Percentiles rank a stretch among this genome's conserved stretches.
These are phyloP conservation scores for Coniochaeta hoffmannii DNA, from an alignment of 2,329 filamentous ascomycete species.

Conservation along the genomic window DNA sequence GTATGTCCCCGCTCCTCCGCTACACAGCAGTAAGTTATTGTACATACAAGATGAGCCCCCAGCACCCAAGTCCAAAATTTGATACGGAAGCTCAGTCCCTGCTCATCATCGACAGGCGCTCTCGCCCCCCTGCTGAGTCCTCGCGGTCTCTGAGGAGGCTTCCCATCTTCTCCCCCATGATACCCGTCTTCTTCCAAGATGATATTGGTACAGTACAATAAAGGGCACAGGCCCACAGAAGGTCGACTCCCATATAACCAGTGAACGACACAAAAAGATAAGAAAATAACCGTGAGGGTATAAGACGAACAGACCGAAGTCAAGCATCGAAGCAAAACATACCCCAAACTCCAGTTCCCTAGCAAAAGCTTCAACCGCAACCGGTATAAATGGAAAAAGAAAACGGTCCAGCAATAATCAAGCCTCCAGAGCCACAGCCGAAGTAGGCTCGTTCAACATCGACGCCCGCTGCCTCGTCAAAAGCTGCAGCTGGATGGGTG, in stretches of 20 bases:
- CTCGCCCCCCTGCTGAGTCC: neutral
- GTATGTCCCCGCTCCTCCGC: neutral
- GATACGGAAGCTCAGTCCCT: neutral
- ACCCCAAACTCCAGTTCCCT: neutral
- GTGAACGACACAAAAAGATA: neutral
- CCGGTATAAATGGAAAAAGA: slow-evolving; percentile 5
- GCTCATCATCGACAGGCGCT: neutral
- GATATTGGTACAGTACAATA: neutral
- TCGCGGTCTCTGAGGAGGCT: neutral
- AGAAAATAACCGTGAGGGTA: slow-evolving; percentile 9
- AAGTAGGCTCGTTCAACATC: slow-evolving; percentile 6
- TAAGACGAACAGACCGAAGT: slow-evolving; percentile 14
- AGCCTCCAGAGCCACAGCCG: slow-evolving; percentile 18
- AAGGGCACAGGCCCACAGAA: neutral
- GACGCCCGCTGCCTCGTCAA: slow-evolving; percentile 17
- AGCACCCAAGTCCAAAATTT: neutral
- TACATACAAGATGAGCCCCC: neutral
- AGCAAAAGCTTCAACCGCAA: neutral
- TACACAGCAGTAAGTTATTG: neutral
- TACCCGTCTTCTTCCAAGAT: neutral
- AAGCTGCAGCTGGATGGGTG: slow-evolving; percentile 20
- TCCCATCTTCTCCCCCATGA: neutral
- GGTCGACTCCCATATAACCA: neutral
- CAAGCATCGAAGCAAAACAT: slow-evolving; percentile 3
- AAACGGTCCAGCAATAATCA: slow-evolving; percentile 4